Conservation (phyloP, 441 rosid species). For the Daphne laureola region DNA sequence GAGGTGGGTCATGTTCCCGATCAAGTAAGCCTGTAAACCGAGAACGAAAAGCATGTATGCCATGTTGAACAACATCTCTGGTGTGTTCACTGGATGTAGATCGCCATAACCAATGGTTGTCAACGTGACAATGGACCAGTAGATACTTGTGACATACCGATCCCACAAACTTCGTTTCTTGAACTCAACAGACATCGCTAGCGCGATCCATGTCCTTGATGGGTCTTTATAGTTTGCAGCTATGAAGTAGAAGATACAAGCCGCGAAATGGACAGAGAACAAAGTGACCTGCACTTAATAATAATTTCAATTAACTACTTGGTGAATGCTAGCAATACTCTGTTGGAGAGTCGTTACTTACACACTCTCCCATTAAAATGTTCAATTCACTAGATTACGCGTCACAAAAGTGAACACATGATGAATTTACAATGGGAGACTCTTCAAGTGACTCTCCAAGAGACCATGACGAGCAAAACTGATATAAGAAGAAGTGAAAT, state of each 20-base stretch:
- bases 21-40: constrained; percentile 62
- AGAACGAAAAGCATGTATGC: constrained; percentile 64
- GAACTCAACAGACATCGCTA: constrained; percentile 30
- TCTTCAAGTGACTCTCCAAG: too few species aligned
- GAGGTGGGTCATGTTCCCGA: constrained; percentile 86
- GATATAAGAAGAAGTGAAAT: too few species aligned
- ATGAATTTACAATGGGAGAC: too few species aligned
- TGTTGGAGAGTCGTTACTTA: too few species aligned
- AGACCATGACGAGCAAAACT: too few species aligned
- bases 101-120: constrained; percentile 87
- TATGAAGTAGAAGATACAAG: constrained; percentile 52
- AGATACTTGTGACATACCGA: constrained; percentile 52
- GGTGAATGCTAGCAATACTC: too few species aligned
- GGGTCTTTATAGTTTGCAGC: constrained; percentile 45
- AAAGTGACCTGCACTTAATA: constrained; percentile 70
- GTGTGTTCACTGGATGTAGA: constrained; percentile 55
- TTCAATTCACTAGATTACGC: too few species aligned
- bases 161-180: constrained; percentile 17
- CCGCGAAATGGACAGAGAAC: constrained; percentile 67
- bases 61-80: constrained; percentile 54
- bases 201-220: constrained; percentile 47
- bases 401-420: too few species aligned
- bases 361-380: too few species aligned
- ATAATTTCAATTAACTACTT: too few species aligned
- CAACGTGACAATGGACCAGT: constrained; percentile 81